A percentile compares a stretch with the other conserved stretches of the same genome.
These are phyloP conservation scores for Tricladium varicosporioides DNA, from an alignment of 2,329 filamentous ascomycete genomes.

Conservation along the genomic window DNA sequence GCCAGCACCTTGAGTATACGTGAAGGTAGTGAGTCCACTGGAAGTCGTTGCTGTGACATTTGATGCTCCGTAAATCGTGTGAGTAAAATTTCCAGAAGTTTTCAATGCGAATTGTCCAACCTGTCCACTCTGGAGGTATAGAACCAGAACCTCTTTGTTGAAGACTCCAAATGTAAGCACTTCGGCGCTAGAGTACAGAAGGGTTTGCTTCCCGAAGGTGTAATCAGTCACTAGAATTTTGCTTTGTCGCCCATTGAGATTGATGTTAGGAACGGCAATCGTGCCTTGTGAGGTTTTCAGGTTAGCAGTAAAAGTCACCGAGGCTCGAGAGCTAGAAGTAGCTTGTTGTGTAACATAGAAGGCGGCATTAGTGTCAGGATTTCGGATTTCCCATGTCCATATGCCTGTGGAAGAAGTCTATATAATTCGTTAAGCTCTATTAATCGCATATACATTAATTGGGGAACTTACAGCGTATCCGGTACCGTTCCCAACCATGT, in stretches of 20 bases:
- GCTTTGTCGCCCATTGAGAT: slow-evolving; percentile 50
- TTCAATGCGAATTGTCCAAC: slow-evolving; percentile 50
- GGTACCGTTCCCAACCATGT: slow-evolving; percentile 55
- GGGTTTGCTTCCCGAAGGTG: slow-evolving; percentile 42
- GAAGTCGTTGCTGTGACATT: slow-evolving; percentile 33
- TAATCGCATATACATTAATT: not conserved
- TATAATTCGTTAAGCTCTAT: slow-evolving; percentile 8
- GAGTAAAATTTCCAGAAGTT: slow-evolving; percentile 35
- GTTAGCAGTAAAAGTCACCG: slow-evolving; percentile 45
- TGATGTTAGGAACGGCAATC: slow-evolving; percentile 44
- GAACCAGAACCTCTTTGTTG: slow-evolving; percentile 44
- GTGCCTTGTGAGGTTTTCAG: slow-evolving; percentile 46
- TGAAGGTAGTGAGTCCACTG: slow-evolving; percentile 37
- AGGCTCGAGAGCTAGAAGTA: slow-evolving; percentile 42
- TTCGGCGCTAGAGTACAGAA: slow-evolving; percentile 52
- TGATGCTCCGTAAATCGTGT: slow-evolving; percentile 41
- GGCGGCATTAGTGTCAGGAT: slow-evolving; percentile 46
- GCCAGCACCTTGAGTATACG: slow-evolving; percentile 47
- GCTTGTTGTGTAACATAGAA: slow-evolving; percentile 51
- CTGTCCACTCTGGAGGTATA: slow-evolving; percentile 49
- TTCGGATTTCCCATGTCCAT: slow-evolving; percentile 52
- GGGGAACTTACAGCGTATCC: slow-evolving; percentile 38
- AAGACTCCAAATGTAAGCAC: slow-evolving; percentile 48
- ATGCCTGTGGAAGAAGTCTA: slow-evolving; percentile 37
- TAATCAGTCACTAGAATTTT: slow-evolving; percentile 56